Conservation (phyloP, 1,139 yeast genomes). For the Debaryomyces subglobosus region DNA sequence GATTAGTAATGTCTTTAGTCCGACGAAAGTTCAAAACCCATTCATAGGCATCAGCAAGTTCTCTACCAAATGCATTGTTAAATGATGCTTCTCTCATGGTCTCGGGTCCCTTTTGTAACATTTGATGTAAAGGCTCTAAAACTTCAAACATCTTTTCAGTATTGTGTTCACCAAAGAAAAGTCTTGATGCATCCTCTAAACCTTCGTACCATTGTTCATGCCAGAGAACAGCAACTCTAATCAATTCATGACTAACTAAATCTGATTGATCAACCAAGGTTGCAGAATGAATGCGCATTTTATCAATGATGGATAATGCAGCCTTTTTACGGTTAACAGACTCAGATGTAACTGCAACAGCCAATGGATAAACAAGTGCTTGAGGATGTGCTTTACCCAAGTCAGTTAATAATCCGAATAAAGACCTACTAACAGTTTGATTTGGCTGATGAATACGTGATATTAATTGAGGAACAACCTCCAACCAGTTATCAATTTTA, state of each 20-base stretch:
- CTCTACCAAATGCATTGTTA: conserved; percentile 92
- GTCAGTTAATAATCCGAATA: conserved; percentile 80
- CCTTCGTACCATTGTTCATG: conserved; percentile 99
- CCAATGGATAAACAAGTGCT: conserved; percentile 91
- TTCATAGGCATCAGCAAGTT: conserved; percentile 87
- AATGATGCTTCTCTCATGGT: conserved; percentile 93
- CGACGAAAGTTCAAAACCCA: conserved; percentile 88
- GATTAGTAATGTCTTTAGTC: conserved; percentile 81
- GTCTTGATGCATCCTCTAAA: conserved; percentile 91
- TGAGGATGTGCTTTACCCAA: conserved; percentile 96
- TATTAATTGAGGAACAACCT: conserved; percentile 92
- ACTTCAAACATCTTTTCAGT: conserved; percentile 94
- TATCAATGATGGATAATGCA: conserved; percentile 87
- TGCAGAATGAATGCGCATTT: conserved; percentile 88
- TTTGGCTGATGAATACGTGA: conserved; percentile 97
- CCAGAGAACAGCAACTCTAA: conserved; percentile 95
- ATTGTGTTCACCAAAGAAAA: conserved; percentile 92
- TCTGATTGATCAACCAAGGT: conserved; percentile 89
- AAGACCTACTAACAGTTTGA: conserved; percentile 76
- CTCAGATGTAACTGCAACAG: conserved; percentile 95
- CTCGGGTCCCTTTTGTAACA: conserved; percentile 85
- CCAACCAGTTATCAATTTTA: conserved; percentile 90
- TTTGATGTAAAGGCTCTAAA: conserved; percentile 83
- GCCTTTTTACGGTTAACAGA: conserved; percentile 88
- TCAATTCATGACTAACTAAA: conserved; percentile 88